Base-by-base conservation (phyloP, 768 basidiomycete genomes). In the Phylloporus arenicola region DNA sequence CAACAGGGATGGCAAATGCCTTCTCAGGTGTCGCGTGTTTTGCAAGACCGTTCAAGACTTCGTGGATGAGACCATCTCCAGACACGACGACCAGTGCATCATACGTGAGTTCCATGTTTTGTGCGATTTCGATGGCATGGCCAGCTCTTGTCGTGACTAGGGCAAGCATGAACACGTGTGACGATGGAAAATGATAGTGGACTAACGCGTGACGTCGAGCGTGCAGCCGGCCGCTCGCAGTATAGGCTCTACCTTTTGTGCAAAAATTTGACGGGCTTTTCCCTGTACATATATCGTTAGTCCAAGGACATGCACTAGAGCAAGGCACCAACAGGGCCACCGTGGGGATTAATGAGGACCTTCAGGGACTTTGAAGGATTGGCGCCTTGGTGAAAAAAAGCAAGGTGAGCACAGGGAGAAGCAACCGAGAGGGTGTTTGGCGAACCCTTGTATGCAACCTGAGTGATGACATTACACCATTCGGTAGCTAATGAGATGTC, bases 11-110 rank as follows among this genome's bases (percentile, higher is more conserved):
- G 40, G 62, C 64, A 49, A 92, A 78, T 0, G 86, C 90, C 42
- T 72, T 73, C 31, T 70, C 64, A 2, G 84, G 80, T 33, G 82
- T 71, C 25, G 71, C 66, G 51, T 87, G 84, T 47, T 82, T 71
- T 3, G 86, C 82, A 49, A 92, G 80, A 3, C 91, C 92, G 60
- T 94, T 94, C 63, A 92, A 58, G 20, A 90, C 75, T 68, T 94
- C 92, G 60, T 92, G 86, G 14, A 91, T 62, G 31, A 90, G 73
- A 8, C 92, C 92, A 58, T 94, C 92, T 0, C 92, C 92, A 0
- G 89, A 92, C 20, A 93, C 76, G 27, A 81, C 68, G 33, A 88
- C 76, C 37, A 94, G 63, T 0, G 83, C 88, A 55, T 92, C 90
- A 54, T 78, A 87, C 14, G 76, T 72, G 4, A 88, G 72, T 1